These are phyloP conservation scores for Lolium multiflorum DNA, from an alignment of 176 grass and related monocot species.

Conservation along the genomic window DNA sequence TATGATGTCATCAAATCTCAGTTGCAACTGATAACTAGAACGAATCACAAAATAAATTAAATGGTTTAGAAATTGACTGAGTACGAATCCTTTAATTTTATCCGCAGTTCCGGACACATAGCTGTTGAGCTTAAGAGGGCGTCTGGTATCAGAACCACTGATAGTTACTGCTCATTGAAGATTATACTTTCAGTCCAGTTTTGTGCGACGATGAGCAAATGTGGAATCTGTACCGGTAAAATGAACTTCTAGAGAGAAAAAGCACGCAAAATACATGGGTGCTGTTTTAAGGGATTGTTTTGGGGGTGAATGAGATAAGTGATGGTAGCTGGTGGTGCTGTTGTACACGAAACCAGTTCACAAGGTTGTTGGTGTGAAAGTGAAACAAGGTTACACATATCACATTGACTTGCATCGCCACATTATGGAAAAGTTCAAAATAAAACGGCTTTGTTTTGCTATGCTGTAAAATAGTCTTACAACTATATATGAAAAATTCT, in stretches of 20 bases:
- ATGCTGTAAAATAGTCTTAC: background rate
- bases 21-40: too few species aligned
- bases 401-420: background rate
- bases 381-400: background rate
- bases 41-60: too few species aligned
- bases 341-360: background rate
- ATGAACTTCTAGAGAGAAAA: constrained; percentile 10
- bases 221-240: background rate
- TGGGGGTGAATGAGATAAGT: background rate
- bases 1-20: too few species aligned
- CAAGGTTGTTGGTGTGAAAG: background rate
- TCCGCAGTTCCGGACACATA: background rate
- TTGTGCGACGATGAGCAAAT: background rate
- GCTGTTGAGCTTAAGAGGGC: background rate
- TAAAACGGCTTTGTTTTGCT: background rate
- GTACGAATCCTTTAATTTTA: background rate
- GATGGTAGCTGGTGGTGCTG: background rate
- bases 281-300: constrained; percentile 23
- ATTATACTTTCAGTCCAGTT: background rate
- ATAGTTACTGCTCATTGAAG: background rate
- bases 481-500: background rate
- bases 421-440: background rate
- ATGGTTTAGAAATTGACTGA: too few species aligned
- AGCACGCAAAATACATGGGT: background rate
- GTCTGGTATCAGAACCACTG: background rate